A percentile compares a stretch with the other conserved stretches of the same genome.
These are phyloP conservation scores for Epichloe amarillans DNA, from an alignment of 2,329 filamentous ascomycete species.

Conservation along the genomic window DNA sequence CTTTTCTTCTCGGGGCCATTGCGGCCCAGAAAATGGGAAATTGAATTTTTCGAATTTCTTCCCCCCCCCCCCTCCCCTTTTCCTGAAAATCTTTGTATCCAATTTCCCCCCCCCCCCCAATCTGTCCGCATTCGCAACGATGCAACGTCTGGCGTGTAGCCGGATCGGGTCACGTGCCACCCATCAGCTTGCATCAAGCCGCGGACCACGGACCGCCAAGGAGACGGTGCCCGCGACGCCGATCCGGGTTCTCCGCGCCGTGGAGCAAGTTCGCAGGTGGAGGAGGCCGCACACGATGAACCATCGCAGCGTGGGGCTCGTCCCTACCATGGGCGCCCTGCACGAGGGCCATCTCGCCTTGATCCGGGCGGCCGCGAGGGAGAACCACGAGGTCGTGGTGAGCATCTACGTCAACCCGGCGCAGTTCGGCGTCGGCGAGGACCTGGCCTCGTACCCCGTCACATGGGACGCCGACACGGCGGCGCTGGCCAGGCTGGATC, in stretches of 20 bases:
- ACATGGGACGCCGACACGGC: slow-evolving; percentile 72
- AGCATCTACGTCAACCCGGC: slow-evolving; percentile 94
- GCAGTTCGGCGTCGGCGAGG: slow-evolving; percentile 83
- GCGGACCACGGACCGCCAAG: slow-evolving; percentile 11
- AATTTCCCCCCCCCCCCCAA: too few species aligned
- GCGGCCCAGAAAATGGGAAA: neutral
- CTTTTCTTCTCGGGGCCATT: slow-evolving; percentile 1
- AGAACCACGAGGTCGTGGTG: slow-evolving; percentile 79
- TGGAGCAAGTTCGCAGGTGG: slow-evolving; percentile 56
- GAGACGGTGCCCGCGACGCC: slow-evolving; percentile 41
- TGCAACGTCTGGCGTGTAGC: slow-evolving; percentile 1
- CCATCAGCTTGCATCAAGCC: slow-evolving; percentile 7
- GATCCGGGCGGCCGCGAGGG: slow-evolving; percentile 67
- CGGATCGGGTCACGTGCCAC: neutral
- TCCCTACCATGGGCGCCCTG: slow-evolving; percentile 97
- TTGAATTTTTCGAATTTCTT: too few species aligned
- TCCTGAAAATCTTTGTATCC: too few species aligned
- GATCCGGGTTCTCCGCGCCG: slow-evolving; percentile 64
- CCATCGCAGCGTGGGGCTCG: slow-evolving; percentile 66
- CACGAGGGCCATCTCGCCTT: slow-evolving; percentile 82
- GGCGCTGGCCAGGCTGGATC: slow-evolving; percentile 54
- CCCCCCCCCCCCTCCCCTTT: neutral
- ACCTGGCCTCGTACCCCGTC: slow-evolving; percentile 76
- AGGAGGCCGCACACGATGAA: slow-evolving; percentile 51
- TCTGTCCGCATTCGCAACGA: neutral